Evolutionary conservation across 352 stramenopile genomes (phyloP), one percentile per base, ranked within the genome.

Genomic region (Globisporangium rhizosaccharum): DNA sequence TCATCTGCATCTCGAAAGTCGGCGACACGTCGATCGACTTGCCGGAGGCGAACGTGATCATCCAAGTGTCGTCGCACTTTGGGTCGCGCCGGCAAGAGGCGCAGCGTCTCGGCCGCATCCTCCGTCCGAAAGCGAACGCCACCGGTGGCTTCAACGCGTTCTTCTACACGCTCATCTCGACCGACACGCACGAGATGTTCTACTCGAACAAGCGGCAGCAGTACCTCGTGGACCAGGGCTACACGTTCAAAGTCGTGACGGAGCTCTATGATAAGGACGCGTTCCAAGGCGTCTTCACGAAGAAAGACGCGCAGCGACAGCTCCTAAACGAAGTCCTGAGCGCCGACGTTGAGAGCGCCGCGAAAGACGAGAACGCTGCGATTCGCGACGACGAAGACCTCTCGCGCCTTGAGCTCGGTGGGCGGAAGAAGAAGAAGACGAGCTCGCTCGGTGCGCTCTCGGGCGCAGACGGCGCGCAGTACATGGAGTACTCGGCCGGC

Each of bases 111-210:
- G 98, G 98, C n/a, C 90, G 98, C 51, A 99, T 99, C 79, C 73
- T 99, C 54, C 91, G 98, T 23, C 97, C 97, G 15, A 99, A 99
- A 74, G 83, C 88, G 26, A 96, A 94, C 41, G 83, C 94, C 48
- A 98, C 93, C 2, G 94, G 97, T 53, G 97, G 96, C 41, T 99
- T 98, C 73, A 99, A 99, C 69, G 97, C 97, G 6, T 99, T 99
- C 79, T 99, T 99, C 70, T 99, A 99, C 82, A 99, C 98, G 36
- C 82, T 99, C 26, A 97, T 99, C 50, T 98, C 95, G 54, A 98
- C 94, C 10, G 97, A 99, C 73, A 99, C 97, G 50, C 89, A 97
- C 66, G 98, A 99, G 66, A 99, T 99, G 97, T 99, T 97, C 66
- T 99, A 99, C 79, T 98, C 89, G 42, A 97, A 98, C 56, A 99